A percentile compares a stretch with the other conserved stretches of the same genome.
These are phyloP conservation scores for Lumnitzera racemosa DNA, from an alignment of 345 rosid genomes.

Conservation along the genomic window DNA sequence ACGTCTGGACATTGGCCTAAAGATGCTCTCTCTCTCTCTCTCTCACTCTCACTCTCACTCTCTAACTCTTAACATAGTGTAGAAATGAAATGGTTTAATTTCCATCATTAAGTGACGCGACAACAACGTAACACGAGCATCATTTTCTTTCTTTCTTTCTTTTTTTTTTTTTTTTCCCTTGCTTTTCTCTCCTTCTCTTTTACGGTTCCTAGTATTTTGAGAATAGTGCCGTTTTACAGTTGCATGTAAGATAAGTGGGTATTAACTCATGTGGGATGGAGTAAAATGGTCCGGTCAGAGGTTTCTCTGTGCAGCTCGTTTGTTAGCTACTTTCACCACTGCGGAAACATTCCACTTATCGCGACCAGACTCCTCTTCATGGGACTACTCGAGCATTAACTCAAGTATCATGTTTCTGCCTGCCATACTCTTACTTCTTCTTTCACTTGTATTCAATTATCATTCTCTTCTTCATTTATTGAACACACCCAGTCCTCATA, in stretches of 20 bases:
- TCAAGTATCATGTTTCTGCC: neutral
- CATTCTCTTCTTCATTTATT: conserved; percentile 5
- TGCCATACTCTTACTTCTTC: neutral
- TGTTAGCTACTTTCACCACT: no score
- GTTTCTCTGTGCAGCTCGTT: neutral
- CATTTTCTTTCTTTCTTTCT: no score
- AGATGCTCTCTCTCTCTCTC: conserved; percentile 5
- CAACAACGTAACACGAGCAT: no score
- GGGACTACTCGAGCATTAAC: neutral
- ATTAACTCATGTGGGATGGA: neutral
- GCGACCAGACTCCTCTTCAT: no score
- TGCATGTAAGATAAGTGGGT: neutral
- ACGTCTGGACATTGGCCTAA: conserved; percentile 9
- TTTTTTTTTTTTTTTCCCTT: neutral
- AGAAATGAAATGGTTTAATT: no score
- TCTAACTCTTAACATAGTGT: neutral
- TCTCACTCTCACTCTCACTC: neutral
- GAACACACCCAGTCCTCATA: neutral
- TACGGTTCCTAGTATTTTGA: conserved; percentile 1
- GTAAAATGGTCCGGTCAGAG: neutral
- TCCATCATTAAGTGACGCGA: no score
- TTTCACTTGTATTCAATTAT: conserved; percentile 1
- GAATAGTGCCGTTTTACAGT: conserved; percentile 1
- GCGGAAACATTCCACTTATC: no score
- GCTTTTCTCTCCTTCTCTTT: neutral